Conservation (phyloP, 2,329 filamentous ascomycete species). For the Amesomyces nigricolor region DNA sequence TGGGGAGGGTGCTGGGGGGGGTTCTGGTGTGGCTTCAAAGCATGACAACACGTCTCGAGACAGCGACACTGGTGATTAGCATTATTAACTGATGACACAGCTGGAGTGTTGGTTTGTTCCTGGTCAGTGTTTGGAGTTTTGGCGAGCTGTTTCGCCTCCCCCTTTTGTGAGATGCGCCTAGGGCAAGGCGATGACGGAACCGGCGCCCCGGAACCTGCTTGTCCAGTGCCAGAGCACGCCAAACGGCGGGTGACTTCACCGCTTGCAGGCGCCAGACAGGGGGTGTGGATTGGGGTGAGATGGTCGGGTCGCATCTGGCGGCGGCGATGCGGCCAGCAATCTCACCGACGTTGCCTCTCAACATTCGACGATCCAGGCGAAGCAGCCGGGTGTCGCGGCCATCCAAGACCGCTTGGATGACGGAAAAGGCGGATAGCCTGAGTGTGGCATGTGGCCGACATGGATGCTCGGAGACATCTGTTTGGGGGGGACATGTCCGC, state of each 20-base stretch:
- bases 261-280: slow-evolving; percentile 3
- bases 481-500: too few species aligned
- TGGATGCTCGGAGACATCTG: too few species aligned
- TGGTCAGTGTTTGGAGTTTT: neutral
- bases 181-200: slow-evolving; percentile 7
- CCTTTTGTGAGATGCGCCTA: slow-evolving; percentile 2
- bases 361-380: neutral
- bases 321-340: neutral
- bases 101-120: neutral
- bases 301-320: neutral
- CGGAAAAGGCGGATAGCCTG: too few species aligned
- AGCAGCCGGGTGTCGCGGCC: neutral
- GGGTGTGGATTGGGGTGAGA: neutral
- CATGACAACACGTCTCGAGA: slow-evolving; percentile 4
- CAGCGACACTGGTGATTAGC: slow-evolving; percentile 6
- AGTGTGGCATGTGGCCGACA: too few species aligned
- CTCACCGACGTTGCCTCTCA: too few species aligned
- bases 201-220: neutral
- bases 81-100: slow-evolving; percentile 15
- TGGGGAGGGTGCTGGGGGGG: slow-evolving; percentile 22
- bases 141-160: neutral
- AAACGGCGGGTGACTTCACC: neutral
- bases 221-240: neutral
- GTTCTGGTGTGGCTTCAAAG: slow-evolving; percentile 4
- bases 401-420: too few species aligned